Evolutionary conservation across 768 basidiomycete genomes (phyloP).

Genomic region (Amanita thiersii): DNA sequence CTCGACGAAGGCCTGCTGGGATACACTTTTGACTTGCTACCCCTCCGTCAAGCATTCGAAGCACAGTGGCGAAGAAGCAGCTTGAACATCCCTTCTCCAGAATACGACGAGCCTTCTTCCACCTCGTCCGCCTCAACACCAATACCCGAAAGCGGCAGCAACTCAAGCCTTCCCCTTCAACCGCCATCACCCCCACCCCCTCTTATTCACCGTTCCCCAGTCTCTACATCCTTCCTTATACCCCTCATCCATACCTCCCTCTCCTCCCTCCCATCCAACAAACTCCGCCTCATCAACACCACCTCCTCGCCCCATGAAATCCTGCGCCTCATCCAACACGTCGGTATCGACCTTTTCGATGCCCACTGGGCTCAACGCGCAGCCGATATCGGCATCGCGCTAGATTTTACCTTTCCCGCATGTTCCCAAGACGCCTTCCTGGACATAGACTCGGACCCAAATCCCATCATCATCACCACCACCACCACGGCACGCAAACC

Average conservation of each 20-base stretch:
- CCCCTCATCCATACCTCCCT: slow-evolving; percentile 57
- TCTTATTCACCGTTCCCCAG: background rate
- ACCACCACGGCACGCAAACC: background rate
- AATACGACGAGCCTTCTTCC: background rate
- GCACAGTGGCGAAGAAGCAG: slow-evolving; percentile 10
- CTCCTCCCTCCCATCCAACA: slow-evolving; percentile 35
- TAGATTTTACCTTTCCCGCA: slow-evolving; percentile 73
- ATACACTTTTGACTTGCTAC: slow-evolving; percentile 63
- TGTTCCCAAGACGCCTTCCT: slow-evolving; percentile 4
- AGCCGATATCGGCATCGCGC: slow-evolving; percentile 61
- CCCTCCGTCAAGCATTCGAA: slow-evolving; percentile 28
- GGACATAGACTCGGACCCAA: background rate
- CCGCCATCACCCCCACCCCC: background rate
- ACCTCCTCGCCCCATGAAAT: slow-evolving; percentile 66
- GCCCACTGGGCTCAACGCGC: slow-evolving; percentile 62
- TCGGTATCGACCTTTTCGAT: slow-evolving; percentile 76
- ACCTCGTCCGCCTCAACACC: background rate
- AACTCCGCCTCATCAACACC: slow-evolving; percentile 57
- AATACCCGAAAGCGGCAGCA: too few species aligned
- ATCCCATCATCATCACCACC: background rate
- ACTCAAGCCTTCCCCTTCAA: slow-evolving; percentile 3
- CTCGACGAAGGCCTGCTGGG: slow-evolving; percentile 67
- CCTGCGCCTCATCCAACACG: slow-evolving; percentile 49
- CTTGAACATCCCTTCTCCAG: background rate
- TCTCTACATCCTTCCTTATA: slow-evolving; percentile 16